phyloP scores from a whole-genome alignment of 257 asterid species.

The Marsdenia floribunda region DNA sequence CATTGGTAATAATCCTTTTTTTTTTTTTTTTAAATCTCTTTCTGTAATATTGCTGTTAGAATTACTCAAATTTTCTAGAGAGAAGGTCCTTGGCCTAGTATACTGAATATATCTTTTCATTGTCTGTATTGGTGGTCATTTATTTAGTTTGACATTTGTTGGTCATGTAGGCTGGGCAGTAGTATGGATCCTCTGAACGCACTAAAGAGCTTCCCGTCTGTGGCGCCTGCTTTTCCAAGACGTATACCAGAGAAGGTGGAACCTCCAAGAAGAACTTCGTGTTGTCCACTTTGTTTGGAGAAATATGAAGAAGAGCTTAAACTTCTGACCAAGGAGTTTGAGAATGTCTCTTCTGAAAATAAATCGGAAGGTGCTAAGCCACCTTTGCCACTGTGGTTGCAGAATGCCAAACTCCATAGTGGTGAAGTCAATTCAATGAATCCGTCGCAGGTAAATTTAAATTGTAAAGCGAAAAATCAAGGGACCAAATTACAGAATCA shows the following conservation, averaged over 20 bases:
- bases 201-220: conserved; percentile 33
- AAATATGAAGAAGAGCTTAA: conserved; percentile 54
- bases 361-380: conserved; percentile 36
- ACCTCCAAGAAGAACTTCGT: conserved; percentile 26
- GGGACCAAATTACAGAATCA: not conserved
- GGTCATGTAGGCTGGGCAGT: conserved; percentile 45
- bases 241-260: conserved; percentile 37
- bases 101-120: not conserved
- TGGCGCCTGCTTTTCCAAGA: conserved; percentile 23
- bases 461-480: not conserved
- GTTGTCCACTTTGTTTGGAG: conserved; percentile 55
- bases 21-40: too few relatives aligned
- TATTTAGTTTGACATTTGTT: conserved; percentile 11
- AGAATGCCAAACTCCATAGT: conserved; percentile 47
- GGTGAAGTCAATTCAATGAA: conserved; percentile 28
- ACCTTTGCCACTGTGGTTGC: conserved; percentile 80
- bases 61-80: not conserved
- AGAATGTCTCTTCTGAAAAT: conserved; percentile 51
- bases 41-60: not conserved
- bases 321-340: conserved; percentile 40
- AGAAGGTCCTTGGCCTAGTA: not conserved
- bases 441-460: not conserved
- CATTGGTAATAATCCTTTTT: not conserved
- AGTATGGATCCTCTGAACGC: conserved; percentile 40
- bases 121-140: not conserved